Evolutionary conservation across 495 filamentous ascomycete genomes (phyloP).

Genomic region (Hypoxylon cercidicola): DNA sequence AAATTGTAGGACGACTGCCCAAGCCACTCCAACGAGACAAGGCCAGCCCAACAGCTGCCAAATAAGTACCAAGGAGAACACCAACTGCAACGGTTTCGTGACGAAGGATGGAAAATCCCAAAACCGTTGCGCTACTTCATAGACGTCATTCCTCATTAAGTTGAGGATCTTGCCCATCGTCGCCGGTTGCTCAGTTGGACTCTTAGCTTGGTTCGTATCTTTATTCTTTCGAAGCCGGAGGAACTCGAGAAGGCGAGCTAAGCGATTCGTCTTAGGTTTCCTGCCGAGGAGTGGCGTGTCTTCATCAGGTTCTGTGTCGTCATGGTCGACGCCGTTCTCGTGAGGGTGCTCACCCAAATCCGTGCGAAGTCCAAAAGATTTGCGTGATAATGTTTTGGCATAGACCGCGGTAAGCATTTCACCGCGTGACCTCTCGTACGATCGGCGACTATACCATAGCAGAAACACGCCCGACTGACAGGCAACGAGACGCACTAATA

Average conservation of each 20-base stretch:
- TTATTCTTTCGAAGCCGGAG: constrained; percentile 25
- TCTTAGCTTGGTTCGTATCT: constrained; percentile 14
- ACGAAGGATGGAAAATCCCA: constrained; percentile 81
- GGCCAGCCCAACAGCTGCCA: constrained; percentile 81
- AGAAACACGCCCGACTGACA: constrained; percentile 74
- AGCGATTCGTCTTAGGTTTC: constrained; percentile 27
- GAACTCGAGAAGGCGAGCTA: constrained; percentile 32
- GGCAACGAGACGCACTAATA: constrained; percentile 68
- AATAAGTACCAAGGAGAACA: constrained; percentile 74
- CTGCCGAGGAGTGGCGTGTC: constrained; percentile 36
- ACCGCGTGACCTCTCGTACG: constrained; percentile 81
- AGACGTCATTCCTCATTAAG: constrained; percentile 79
- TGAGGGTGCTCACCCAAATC: constrained; percentile 26
- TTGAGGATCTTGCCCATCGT: constrained; percentile 88
- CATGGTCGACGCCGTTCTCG: constrained; percentile 42
- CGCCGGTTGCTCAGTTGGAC: constrained; percentile 62
- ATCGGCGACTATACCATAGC: constrained; percentile 78
- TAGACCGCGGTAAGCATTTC: constrained; percentile 91
- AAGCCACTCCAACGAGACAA: constrained; percentile 75
- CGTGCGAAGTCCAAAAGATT: constrained; percentile 63
- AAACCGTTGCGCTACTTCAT: constrained; percentile 82
- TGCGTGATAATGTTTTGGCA: constrained; percentile 81
- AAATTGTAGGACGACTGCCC: constrained; percentile 70
- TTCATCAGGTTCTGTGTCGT: constrained; percentile 41
- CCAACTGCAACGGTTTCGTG: constrained; percentile 72